A percentile compares a stretch with the other conserved stretches of the same genome.
phyloP scores from a whole-genome alignment of 164 flowering plant genomes.

The Dillenia turbinata region DNA sequence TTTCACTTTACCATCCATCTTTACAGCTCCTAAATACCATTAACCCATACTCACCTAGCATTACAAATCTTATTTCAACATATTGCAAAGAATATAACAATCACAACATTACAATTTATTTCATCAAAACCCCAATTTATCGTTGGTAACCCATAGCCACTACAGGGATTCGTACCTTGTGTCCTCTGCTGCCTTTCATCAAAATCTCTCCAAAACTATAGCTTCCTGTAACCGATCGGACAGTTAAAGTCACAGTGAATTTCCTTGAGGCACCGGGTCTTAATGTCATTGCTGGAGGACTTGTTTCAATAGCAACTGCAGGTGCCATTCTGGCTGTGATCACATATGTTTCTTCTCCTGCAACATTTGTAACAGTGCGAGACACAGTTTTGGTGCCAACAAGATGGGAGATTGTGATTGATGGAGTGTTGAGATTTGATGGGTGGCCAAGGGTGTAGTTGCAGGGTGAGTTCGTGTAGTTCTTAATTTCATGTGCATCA shows the following conservation, averaged over 20 bases:
- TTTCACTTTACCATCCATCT: background rate
- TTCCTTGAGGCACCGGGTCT: conserved; percentile 58
- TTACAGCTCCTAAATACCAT: too few species aligned
- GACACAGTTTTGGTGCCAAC: conserved; percentile 63
- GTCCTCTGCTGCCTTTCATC: conserved; percentile 91
- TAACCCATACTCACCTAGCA: too few species aligned
- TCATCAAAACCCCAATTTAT: conserved; percentile 19
- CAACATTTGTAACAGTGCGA: conserved; percentile 84
- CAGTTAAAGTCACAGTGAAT: conserved; percentile 68
- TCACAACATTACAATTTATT: conserved; percentile 13
- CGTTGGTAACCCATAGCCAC: conserved; percentile 83
- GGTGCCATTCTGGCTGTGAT: conserved; percentile 75
- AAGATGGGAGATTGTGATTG: conserved; percentile 79
- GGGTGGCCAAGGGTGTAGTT: conserved; percentile 67
- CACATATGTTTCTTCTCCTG: conserved; percentile 73
- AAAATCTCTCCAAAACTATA: conserved; percentile 85
- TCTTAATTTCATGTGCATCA: conserved; percentile 56
- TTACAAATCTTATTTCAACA: conserved; percentile 35
- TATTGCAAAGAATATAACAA: conserved; percentile 63
- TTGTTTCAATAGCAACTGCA: conserved; percentile 65
- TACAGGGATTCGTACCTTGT: conserved; percentile 89
- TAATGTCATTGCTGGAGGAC: conserved; percentile 85
- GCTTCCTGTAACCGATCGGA: conserved; percentile 60
- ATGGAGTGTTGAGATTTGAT: conserved; percentile 73
- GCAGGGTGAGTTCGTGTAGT: conserved; percentile 65